Evolutionary conservation across 225 moss, liverwort and hornwort species (phyloP).

Genomic region (Physcomitrellopsis africana): DNA sequence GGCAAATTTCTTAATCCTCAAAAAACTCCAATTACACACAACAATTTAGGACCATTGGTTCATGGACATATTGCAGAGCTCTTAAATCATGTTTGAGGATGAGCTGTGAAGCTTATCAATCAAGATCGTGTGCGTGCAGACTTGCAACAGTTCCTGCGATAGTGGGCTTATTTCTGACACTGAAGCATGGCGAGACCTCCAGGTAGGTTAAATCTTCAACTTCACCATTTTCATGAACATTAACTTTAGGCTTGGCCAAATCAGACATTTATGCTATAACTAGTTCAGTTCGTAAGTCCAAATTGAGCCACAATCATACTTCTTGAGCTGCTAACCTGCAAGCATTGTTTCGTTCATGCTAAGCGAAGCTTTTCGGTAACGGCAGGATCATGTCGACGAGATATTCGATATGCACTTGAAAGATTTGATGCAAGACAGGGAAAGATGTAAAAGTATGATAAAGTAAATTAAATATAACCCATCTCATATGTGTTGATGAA

Average conservation of each 20-base stretch:
- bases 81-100: background rate
- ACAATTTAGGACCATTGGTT: background rate
- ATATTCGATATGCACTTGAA: slow-evolving; percentile 82
- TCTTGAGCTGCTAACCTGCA: background rate
- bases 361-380: background rate
- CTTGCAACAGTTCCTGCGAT: slow-evolving; percentile 38
- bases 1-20: background rate
- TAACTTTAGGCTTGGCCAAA: background rate
- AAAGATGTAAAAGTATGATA: slow-evolving; percentile 90
- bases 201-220: slow-evolving; percentile 44
- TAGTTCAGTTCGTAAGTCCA: background rate
- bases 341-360: background rate
- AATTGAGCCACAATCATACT: background rate
- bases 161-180: slow-evolving; percentile 67
- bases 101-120: background rate
- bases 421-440: slow-evolving; percentile 81
- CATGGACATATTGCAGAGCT: background rate
- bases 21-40: background rate
- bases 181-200: slow-evolving; percentile 86
- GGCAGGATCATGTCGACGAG: slow-evolving; percentile 83
- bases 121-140: slow-evolving; percentile 36
- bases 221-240: background rate
- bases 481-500: slow-evolving; percentile 3
- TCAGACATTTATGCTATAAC: background rate
- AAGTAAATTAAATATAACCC: slow-evolving; percentile 50